Conservation (phyloP, 371 early-diverging fungal species). For the Rhizopus sp. region DNA sequence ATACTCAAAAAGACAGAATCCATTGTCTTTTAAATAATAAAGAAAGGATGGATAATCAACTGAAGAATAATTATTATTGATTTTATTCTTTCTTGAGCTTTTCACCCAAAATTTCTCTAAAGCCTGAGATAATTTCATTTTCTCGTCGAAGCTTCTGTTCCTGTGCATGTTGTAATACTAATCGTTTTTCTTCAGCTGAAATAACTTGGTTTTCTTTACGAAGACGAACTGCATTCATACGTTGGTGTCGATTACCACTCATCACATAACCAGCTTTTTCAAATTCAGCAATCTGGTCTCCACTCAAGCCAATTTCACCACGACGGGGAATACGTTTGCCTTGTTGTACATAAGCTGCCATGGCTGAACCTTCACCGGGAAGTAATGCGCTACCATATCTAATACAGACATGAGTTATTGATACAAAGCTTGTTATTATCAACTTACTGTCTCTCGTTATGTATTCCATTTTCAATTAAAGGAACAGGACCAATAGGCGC, state of each 20-base stretch:
- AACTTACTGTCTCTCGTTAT: conserved; percentile 56
- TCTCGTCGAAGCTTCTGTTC: conserved; percentile 89
- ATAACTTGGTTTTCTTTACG: conserved; percentile 95
- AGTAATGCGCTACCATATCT: conserved; percentile 77
- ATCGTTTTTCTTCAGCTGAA: conserved; percentile 84
- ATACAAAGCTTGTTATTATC: neutral
- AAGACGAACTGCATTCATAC: conserved; percentile 96
- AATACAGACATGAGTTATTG: neutral
- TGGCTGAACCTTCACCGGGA: conserved; percentile 58
- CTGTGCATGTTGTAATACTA: conserved; percentile 75
- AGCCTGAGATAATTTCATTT: conserved; percentile 85
- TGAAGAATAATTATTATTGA: neutral
- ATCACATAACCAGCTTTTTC: conserved; percentile 94
- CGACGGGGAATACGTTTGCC: conserved; percentile 96
- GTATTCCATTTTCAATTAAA: conserved; percentile 51
- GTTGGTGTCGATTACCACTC: conserved; percentile 89
- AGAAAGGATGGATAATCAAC: too few relatives aligned
- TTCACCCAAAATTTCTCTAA: conserved; percentile 67
- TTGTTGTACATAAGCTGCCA: conserved; percentile 77
- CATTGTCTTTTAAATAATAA: too few relatives aligned
- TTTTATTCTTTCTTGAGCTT: conserved; percentile 40
- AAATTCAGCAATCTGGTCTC: conserved; percentile 80
- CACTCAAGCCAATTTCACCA: conserved; percentile 93
- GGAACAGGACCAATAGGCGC: conserved; percentile 66
- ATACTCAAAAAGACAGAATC: too few relatives aligned